These are phyloP conservation scores for Phyllosticta ampelicida DNA, from an alignment of 2,329 filamentous ascomycete genomes.

Conservation along the genomic window DNA sequence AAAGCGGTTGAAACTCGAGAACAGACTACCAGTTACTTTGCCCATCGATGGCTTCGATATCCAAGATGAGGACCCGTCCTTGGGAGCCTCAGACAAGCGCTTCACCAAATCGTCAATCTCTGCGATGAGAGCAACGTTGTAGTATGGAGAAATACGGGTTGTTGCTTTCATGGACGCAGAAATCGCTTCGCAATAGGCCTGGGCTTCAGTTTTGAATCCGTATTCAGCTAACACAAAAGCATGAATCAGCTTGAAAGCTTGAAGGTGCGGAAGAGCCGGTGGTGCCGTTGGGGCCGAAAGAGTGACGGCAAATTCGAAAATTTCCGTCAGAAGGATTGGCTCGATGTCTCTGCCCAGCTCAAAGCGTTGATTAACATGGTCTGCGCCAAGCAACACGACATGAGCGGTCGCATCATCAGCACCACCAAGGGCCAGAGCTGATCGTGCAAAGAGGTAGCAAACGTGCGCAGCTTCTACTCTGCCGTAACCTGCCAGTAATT, in stretches of 20 bases:
- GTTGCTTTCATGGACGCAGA: conserved; percentile 63
- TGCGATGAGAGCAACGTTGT: conserved; percentile 62
- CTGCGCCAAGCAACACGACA: conserved; percentile 75
- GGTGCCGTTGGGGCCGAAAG: conserved; percentile 46
- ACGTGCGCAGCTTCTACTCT: conserved; percentile 86
- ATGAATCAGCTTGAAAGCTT: conserved; percentile 85
- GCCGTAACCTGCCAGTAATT: conserved; percentile 72
- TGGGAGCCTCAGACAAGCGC: conserved; percentile 74
- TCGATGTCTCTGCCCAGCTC: conserved; percentile 73
- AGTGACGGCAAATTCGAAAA: conserved; percentile 83
- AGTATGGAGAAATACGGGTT: conserved; percentile 77
- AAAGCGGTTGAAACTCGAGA: conserved; percentile 92
- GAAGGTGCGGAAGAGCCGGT: conserved; percentile 64
- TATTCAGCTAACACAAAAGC: conserved; percentile 75
- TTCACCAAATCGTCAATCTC: conserved; percentile 75
- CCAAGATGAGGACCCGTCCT: conserved; percentile 73
- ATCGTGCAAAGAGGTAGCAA: conserved; percentile 80
- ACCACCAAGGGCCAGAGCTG: conserved; percentile 62
- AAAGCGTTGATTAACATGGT: conserved; percentile 61
- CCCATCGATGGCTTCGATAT: conserved; percentile 93
- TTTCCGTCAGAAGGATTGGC: conserved; percentile 84
- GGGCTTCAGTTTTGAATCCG: conserved; percentile 69
- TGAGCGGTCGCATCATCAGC: conserved; percentile 68
- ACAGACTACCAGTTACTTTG: conserved; percentile 83
- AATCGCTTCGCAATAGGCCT: conserved; percentile 86